Base-by-base conservation (phyloP, 2,329 filamentous ascomycete genomes). In the Phaeosphaeria sp. region DNA sequence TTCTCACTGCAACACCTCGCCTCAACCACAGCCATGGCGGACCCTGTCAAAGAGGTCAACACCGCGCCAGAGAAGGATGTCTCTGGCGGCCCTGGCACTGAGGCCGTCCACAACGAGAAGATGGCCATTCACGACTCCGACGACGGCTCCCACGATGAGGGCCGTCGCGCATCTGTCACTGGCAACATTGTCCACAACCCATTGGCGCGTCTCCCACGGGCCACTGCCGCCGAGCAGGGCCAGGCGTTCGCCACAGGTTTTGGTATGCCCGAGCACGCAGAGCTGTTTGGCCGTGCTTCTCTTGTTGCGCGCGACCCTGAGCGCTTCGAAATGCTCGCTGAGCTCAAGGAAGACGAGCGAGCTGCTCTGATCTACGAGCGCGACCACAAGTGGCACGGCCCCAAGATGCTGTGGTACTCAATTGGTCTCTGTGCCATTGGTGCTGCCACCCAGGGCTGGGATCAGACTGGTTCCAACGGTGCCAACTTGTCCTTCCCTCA, bases 291-390 rank as follows among this genome's bases (percentile, higher is more conserved):
- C 51, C 89, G 89, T 67, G 91, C 90, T 33, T 91, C 91, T 3
- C 81, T 94, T 11, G 84, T 93, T 18, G 91, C 91, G 2, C 89
- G 91, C 73, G 86, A 89, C 64, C 90, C 90, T 0, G 78, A 79
- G 8, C 81, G 82, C 27, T 91, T 84, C 72, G 88, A 91, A 56
- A 79, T 82, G 33, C 82, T 92, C 52, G 78, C 85, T 50, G 84
- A 86, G 11, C 82, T 93, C 1, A 78, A 82, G 53, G 82, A 88
- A 17, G 79, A 81, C 0, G 89, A 91, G 69, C 84, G 87, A 56
- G 78, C 82, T 20, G 82, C 81, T 13, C 81, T 94, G 18, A 80
- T 80, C 42, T 80, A 87, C 56, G 89, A 92, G 74, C 80, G 84
- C 33, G 79, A 85, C 24, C 88, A 91, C 81, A 89, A 87, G 69